These are phyloP conservation scores for Adenanthera pavonina DNA, from an alignment of 306 rosid genomes.

Conservation along the genomic window DNA sequence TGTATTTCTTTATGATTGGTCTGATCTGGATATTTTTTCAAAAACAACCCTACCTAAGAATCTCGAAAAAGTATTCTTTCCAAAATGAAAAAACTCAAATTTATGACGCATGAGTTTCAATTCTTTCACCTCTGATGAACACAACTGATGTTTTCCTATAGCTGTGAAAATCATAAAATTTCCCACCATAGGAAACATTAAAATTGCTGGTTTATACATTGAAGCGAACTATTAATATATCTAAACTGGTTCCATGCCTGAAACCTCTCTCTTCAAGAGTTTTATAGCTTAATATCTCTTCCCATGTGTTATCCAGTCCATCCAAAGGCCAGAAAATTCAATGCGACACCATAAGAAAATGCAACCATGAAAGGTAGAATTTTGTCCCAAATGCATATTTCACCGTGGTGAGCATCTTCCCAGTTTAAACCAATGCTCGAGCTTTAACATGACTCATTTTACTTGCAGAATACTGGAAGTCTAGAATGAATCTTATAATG, in stretches of 20 bases:
- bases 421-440: background rate
- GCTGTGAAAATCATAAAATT: background rate
- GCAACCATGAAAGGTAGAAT: background rate
- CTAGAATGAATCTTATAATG: background rate
- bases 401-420: background rate
- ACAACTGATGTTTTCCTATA: background rate
- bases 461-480: background rate
- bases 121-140: background rate
- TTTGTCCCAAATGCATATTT: background rate
- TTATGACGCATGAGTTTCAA: background rate
- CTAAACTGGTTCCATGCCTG: background rate
- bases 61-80: background rate
- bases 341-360: too few relatives aligned
- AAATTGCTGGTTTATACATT: background rate
- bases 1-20: background rate
- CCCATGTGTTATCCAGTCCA: background rate
- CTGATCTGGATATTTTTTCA: background rate
- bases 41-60: background rate
- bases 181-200: background rate
- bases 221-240: background rate
- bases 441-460: slow-evolving; percentile 1
- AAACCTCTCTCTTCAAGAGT: background rate
- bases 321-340: too few relatives aligned
- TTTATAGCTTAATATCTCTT: background rate
- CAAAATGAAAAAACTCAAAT: background rate